phyloP scores from a whole-genome alignment of 1,284 basidiomycete species.

The Cutaneotrichosporon cyanovorans region DNA sequence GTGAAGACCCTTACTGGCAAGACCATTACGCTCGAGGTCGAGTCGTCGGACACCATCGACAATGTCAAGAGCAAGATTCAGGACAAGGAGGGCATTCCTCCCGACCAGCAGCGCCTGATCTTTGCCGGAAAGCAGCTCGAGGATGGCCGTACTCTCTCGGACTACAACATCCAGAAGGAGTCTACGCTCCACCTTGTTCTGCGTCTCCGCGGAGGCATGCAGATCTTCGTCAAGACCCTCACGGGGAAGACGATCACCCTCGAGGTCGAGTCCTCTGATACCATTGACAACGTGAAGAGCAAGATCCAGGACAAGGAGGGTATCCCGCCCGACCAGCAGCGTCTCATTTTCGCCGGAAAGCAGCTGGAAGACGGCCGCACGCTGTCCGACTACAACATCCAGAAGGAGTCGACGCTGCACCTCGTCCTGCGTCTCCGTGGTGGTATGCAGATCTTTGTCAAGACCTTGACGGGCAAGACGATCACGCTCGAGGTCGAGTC shows the following conservation, averaged over 20 bases:
- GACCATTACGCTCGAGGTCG: slow-evolving; percentile 55
- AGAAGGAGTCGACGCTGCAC: slow-evolving; percentile 93
- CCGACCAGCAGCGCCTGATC: slow-evolving; percentile 88
- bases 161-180: slow-evolving; percentile 60
- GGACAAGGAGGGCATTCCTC: slow-evolving; percentile 67
- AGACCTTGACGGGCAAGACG: slow-evolving; percentile 55
- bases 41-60: slow-evolving; percentile 56
- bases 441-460: slow-evolving; percentile 70
- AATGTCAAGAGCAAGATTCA: slow-evolving; percentile 55
- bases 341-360: slow-evolving; percentile 96
- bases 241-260: slow-evolving; percentile 97
- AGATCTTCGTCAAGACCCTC: slow-evolving; percentile 51
- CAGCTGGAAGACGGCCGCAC: slow-evolving; percentile 92
- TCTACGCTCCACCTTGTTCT: slow-evolving; percentile 48
- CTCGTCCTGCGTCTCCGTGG: slow-evolving; percentile 78
- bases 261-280: slow-evolving; percentile 82
- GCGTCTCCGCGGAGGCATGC: slow-evolving; percentile 44
- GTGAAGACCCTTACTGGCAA: slow-evolving; percentile 54
- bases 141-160: slow-evolving; percentile 85
- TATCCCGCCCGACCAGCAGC: slow-evolving; percentile 77
- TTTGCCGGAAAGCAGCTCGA: slow-evolving; percentile 95
- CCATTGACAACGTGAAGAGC: slow-evolving; percentile 95
- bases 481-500: slow-evolving; percentile 55
- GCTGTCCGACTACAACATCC: slow-evolving; percentile 89
- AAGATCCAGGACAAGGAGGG: slow-evolving; percentile 96